phyloP scores from a whole-genome alignment of 345 rosid species.

The Viola odorata region DNA sequence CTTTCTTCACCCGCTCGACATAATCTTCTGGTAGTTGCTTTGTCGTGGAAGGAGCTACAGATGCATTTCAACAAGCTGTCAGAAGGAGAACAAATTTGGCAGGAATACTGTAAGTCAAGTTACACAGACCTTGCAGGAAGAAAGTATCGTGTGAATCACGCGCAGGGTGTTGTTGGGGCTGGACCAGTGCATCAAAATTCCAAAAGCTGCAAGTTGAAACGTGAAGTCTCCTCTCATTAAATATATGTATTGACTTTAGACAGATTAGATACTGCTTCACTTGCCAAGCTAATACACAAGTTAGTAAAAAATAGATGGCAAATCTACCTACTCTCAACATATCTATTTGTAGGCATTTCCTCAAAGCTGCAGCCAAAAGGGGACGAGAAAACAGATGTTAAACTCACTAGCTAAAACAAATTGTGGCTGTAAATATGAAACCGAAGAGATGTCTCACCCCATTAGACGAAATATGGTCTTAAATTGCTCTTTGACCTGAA shows the following conservation, averaged over 20 bases:
- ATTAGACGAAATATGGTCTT: slow-evolving; percentile 76
- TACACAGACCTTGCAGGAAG: slow-evolving; percentile 60
- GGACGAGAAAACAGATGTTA: slow-evolving; percentile 11
- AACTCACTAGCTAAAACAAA: slow-evolving; percentile 2
- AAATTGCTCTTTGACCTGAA: slow-evolving; percentile 69
- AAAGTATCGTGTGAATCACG: slow-evolving; percentile 97
- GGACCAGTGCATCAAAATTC: slow-evolving; percentile 95
- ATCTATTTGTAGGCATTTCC: slow-evolving; percentile 95
- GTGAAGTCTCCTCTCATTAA: not conserved
- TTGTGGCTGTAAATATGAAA: not conserved
- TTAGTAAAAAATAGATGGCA: not conserved
- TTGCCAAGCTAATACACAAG: not conserved
- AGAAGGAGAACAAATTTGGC: slow-evolving; percentile 8
- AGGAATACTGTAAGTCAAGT: slow-evolving; percentile 8
- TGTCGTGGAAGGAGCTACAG: slow-evolving; percentile 76
- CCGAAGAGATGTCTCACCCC: slow-evolving; percentile 44
- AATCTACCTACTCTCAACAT: slow-evolving; percentile 85
- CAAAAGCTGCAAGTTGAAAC: slow-evolving; percentile 64
- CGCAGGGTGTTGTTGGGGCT: slow-evolving; percentile 99
- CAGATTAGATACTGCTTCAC: not conserved
- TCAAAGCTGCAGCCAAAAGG: slow-evolving; percentile 58
- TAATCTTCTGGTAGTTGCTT: slow-evolving; percentile 77
- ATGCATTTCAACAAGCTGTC: slow-evolving; percentile 11
- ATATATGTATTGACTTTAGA: not conserved
- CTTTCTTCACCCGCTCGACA: slow-evolving; percentile 65